Evolutionary conservation across 106 monocot species (phyloP), one percentile per base, ranked within the genome.

Genomic region (Dendrobium huoshanense): DNA sequence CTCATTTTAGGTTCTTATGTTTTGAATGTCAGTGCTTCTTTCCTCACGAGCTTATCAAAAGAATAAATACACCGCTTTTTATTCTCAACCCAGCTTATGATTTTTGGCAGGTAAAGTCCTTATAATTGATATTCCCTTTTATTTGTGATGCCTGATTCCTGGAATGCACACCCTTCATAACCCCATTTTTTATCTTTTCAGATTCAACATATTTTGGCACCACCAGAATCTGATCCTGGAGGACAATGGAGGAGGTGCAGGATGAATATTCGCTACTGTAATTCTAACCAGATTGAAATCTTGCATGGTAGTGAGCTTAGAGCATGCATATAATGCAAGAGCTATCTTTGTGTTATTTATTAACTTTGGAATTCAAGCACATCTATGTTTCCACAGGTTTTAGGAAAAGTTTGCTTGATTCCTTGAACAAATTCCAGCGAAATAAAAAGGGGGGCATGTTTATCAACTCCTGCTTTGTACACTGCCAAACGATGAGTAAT

Each of bases 81-180:
- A 82, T 97, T 84, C 87, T 97, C 72, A 94, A 97, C 61, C 82
- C 97, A 77, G 89, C 92, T 17, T 97, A 94, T 83, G 97, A 97
- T 80, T 86, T 79, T 81, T 97, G 97, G 97, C 97, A 94, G 94
- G 97, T 93, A 56, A 85, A 47, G 64, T n/a, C 6, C 19, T 84
- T 33, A 72, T 79, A 41, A 55, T n/a, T 82, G 68, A 75, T 20
- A 8, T 31, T 49, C 22, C 47, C 20, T 59, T 79, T 51, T 76
- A 70, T 67, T n/a, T 55, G 41, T 65, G 45, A 54, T 81, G 25
- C n/a, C 29, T 49, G 8, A 56, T 75, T 67, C 59, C 37, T 77
- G 2, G 17, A 45, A 72, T 47, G 15, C 72, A 54, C 41, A 27
- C 43, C 22, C 22, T 73, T 55, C 18, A 20, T 43, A 27, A 37